These are phyloP conservation scores for Chaetomium sp. DNA, from an alignment of 2,329 filamentous ascomycete genomes.

Conservation along the genomic window DNA sequence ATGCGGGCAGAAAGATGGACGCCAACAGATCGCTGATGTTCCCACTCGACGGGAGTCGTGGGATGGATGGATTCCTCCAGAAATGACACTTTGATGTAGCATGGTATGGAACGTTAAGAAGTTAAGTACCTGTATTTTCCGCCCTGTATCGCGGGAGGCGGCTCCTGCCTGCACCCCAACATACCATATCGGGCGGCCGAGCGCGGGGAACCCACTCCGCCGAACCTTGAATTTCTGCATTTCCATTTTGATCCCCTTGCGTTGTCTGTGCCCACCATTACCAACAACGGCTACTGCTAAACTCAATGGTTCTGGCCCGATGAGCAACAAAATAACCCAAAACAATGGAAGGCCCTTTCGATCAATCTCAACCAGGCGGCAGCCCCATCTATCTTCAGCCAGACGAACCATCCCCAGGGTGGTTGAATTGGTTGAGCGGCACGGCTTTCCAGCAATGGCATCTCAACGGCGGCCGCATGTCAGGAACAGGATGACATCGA, in stretches of 20 bases:
- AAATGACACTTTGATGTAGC: no score
- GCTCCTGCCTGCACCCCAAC: neutral
- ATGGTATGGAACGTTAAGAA: no score
- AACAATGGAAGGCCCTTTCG: neutral
- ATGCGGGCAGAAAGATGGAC: neutral
- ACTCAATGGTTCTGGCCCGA: neutral
- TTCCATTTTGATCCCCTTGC: slow-evolving; percentile 16
- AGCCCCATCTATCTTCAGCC: neutral
- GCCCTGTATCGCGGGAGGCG: neutral
- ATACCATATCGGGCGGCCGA: no score
- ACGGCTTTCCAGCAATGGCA: neutral
- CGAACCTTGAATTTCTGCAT: slow-evolving; percentile 5
- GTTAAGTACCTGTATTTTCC: no score
- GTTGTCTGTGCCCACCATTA: slow-evolving; percentile 12
- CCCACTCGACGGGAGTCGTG: neutral
- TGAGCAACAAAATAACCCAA: neutral
- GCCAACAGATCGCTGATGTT: neutral
- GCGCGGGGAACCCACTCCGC: neutral
- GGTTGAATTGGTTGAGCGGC: neutral
- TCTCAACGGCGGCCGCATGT: neutral
- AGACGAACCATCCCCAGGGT: neutral
- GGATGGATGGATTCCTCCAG: neutral
- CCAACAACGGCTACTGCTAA: neutral
- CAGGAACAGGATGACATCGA: neutral
- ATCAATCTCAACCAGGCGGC: neutral